Evolutionary conservation across 2,329 filamentous ascomycete genomes (phyloP).

Genomic region (Hypoxylon sp.): DNA sequence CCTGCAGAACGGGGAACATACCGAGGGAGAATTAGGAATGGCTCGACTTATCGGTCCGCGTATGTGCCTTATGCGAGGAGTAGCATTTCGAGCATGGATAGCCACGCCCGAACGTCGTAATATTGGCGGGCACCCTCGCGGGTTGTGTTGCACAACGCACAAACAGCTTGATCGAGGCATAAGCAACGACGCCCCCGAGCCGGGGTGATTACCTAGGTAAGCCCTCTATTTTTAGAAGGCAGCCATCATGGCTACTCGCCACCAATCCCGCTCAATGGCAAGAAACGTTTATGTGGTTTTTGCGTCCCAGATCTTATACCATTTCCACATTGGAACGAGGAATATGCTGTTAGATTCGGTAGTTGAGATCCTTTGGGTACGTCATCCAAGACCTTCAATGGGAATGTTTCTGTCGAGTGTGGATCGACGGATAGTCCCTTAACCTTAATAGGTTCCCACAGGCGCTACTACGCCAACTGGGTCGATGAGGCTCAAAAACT

Average conservation of each 20-base stretch:
- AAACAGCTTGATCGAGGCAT: neutral
- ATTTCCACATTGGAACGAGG: neutral
- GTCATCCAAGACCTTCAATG: neutral
- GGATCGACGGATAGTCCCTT: slow-evolving; percentile 4
- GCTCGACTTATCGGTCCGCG: slow-evolving; percentile 5
- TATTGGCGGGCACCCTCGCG: slow-evolving; percentile 1
- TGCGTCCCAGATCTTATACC: neutral
- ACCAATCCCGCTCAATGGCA: neutral
- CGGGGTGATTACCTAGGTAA: neutral
- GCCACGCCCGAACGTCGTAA: slow-evolving; percentile 1
- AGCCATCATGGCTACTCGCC: neutral
- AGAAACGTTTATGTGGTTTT: neutral
- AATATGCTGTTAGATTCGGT: neutral
- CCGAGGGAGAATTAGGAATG: neutral
- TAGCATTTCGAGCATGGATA: slow-evolving; percentile 12
- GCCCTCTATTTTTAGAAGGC: slow-evolving; percentile 1
- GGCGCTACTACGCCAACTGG: neutral
- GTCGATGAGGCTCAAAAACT: neutral
- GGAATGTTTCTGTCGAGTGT: neutral
- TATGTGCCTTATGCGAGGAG: slow-evolving; percentile 1
- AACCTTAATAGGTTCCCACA: slow-evolving; percentile 2
- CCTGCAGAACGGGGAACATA: neutral
- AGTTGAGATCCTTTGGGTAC: neutral
- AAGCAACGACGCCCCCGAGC: neutral
- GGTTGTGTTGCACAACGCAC: slow-evolving; percentile 10